Conservation (phyloP, 345 rosid genomes). For the Lumnitzera racemosa region DNA sequence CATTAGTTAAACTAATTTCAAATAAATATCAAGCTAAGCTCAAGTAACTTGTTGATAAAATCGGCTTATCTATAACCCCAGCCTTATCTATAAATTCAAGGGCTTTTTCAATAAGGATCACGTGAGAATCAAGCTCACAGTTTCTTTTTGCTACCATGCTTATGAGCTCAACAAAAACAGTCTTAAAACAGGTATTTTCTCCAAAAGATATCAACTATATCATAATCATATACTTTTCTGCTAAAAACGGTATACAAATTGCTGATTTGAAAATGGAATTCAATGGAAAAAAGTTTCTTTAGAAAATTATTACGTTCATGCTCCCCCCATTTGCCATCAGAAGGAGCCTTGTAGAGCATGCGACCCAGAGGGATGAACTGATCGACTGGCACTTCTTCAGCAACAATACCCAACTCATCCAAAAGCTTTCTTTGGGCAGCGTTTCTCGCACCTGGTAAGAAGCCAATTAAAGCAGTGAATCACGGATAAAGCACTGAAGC, state of each 20-base stretch:
- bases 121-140: no score
- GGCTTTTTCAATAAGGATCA: no score
- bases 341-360: slow-evolving; percentile 90
- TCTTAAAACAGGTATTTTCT: no score
- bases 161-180: no score
- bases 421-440: slow-evolving; percentile 98
- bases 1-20: no score
- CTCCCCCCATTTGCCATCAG: slow-evolving; percentile 98
- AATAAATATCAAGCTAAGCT: no score
- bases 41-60: no score
- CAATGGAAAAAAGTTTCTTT: not conserved
- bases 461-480: not conserved
- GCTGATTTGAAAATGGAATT: not conserved
- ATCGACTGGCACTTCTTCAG: slow-evolving; percentile 86
- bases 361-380: slow-evolving; percentile 72
- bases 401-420: slow-evolving; percentile 91
- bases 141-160: not conserved
- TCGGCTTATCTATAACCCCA: no score
- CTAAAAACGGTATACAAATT: no score
- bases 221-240: no score
- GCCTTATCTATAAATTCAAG: no score
- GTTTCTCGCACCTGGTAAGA: slow-evolving; percentile 71
- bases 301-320: slow-evolving; percentile 64
- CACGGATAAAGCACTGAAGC: not conserved
- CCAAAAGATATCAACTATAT: no score